Evolutionary conservation across 306 rosid species (phyloP), one percentile per base, ranked within the genome.

Genomic region (Castanopsis chinensis): DNA sequence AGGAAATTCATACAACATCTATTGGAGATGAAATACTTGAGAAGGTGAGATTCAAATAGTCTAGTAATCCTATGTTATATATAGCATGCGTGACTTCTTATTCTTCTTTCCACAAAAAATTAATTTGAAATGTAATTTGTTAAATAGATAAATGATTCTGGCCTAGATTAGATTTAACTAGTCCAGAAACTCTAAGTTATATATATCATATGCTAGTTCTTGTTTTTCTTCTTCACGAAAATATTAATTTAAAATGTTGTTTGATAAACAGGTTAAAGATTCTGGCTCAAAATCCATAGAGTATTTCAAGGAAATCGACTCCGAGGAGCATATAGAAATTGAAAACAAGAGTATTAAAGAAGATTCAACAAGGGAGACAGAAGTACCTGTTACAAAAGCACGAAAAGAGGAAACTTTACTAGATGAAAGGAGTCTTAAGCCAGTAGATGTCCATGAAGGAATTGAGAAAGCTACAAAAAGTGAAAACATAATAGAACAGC

Each of bases 31-130:
- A 63, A 30, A 76, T 20, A 59, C 6, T 14, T 64, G 33, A 64
- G 10, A 76, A 81, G 77, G 88, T 85, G 25, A 69, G 83, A 69
- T 78, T 45, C 49, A 20, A 7, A 37, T 15, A 71, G 17, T 12
- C 2, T 8, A 45, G 52, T 8, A 45, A 11, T 3, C 11, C 14
- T 11, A 45, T 2, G 15, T 45, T 45, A 45, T 12, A 45, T 11
- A 45, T 2, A 9, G 12, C 52, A 45, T 45, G 14, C 14, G 4
- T 45, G 1, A 45, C 14, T 45, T 45, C 15, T 45, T 45, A 8
- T 11, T 45, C 52, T 45, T 45, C 14, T 12, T 45, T 8, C 52
- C 14, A 12, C 52, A 8, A 12, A 11, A 45, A 9, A 45, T 45
- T 45, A 11, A 11, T 45, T 45, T 45, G 15, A 11, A 45, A 8